Evolutionary conservation across 2,329 filamentous ascomycete species (phyloP).

Genomic region (Botrytis squamosa): DNA sequence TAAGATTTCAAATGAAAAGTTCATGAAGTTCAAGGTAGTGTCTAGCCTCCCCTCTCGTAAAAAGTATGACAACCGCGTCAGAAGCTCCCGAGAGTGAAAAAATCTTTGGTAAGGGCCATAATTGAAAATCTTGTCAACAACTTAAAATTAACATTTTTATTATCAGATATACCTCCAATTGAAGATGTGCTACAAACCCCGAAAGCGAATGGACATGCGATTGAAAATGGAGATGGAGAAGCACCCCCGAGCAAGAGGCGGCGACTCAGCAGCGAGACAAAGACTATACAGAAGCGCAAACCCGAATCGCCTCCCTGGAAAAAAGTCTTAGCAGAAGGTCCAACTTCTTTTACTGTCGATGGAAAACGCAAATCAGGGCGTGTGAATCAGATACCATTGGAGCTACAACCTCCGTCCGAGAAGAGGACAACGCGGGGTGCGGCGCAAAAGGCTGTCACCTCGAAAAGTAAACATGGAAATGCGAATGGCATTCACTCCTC

Average conservation of each 20-base stretch:
- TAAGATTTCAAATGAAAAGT: constrained; percentile 56
- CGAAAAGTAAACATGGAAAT: constrained; percentile 33
- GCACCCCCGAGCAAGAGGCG: constrained; percentile 64
- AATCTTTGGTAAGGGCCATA: constrained; percentile 31
- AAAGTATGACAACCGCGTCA: constrained; percentile 41
- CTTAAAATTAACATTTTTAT: constrained; percentile 24
- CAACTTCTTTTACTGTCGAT: constrained; percentile 77
- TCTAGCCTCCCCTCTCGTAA: constrained; percentile 32
- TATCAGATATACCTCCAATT: constrained; percentile 30
- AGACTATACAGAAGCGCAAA: constrained; percentile 49
- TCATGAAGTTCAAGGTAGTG: constrained; percentile 53
- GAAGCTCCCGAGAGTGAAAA: constrained; percentile 38
- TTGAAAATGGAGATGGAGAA: constrained; percentile 40
- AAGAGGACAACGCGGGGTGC: constrained; percentile 54
- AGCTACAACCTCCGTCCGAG: constrained; percentile 50
- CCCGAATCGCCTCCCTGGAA: constrained; percentile 89
- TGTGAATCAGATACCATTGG: constrained; percentile 56
- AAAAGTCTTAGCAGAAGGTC: constrained; percentile 77
- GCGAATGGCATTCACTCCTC: constrained; percentile 28
- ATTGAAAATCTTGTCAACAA: neutral
- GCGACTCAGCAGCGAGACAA: constrained; percentile 52
- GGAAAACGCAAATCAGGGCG: constrained; percentile 67
- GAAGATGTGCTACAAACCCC: constrained; percentile 29
- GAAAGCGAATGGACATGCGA: constrained; percentile 38
- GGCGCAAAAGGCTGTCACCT: constrained; percentile 39